These are phyloP conservation scores for Pestalotiopsis sp. DNA, from an alignment of 2,329 filamentous ascomycete species.

Conservation along the genomic window DNA sequence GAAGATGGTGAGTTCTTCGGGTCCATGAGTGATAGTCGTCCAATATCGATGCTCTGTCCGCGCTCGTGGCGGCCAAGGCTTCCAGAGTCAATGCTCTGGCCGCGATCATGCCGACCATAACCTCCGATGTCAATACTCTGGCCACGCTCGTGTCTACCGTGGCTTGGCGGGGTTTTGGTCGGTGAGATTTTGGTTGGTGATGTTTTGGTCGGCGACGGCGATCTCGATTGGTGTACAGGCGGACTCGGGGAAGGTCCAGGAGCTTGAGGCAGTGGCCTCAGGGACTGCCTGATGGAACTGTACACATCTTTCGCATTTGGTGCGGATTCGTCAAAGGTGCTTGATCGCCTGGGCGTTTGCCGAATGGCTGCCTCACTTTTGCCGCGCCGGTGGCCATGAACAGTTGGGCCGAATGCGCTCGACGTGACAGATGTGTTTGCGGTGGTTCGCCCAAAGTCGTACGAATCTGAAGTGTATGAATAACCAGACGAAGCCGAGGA, in stretches of 20 bases:
- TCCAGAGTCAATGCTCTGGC: conserved; percentile 27
- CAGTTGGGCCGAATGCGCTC: conserved; percentile 52
- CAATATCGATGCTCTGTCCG: conserved; percentile 42
- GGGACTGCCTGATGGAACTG: conserved; percentile 72
- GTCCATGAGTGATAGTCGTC: conserved; percentile 38
- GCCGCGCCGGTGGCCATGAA: conserved; percentile 68
- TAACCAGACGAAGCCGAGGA: conserved; percentile 73
- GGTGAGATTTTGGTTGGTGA: conserved; percentile 17
- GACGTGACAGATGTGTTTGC: conserved; percentile 70
- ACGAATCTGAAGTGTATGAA: conserved; percentile 54
- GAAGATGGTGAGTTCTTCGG: conserved; percentile 34
- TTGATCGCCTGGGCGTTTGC: conserved; percentile 51
- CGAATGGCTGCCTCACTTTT: conserved; percentile 69
- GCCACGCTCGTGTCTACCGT: conserved; percentile 56
- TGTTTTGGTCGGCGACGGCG: conserved; percentile 25
- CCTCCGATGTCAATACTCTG: conserved; percentile 32
- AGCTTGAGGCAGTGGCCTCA: conserved; percentile 73
- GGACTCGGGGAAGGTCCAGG: conserved; percentile 58
- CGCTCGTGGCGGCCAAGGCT: conserved; percentile 48
- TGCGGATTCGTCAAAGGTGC: conserved; percentile 46
- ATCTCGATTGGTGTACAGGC: conserved; percentile 25
- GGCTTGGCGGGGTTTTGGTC: conserved; percentile 35
- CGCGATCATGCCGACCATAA: conserved; percentile 6
- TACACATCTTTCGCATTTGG: conserved; percentile 66
- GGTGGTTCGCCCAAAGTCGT: conserved; percentile 65